These are phyloP conservation scores for Lojkania enalia DNA, from an alignment of 2,329 filamentous ascomycete genomes.

Conservation along the genomic window DNA sequence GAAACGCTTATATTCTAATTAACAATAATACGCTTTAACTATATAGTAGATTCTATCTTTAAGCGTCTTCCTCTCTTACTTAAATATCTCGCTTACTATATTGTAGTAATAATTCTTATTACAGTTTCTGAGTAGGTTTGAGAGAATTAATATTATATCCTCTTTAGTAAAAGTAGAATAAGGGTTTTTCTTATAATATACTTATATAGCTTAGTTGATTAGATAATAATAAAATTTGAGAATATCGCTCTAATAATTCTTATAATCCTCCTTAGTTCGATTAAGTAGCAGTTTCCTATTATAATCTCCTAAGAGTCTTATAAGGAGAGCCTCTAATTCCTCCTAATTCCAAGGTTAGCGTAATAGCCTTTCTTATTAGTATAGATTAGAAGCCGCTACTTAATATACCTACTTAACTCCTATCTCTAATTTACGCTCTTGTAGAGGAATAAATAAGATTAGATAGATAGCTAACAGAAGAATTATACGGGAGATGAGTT, in stretches of 20 bases:
- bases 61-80: neutral
- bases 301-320: too few species aligned
- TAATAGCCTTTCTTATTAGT: too few species aligned
- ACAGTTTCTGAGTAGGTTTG: neutral
- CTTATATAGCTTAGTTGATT: neutral
- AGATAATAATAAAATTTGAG: too few species aligned
- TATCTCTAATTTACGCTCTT: neutral
- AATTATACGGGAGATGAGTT: neutral
- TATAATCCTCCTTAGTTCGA: too few species aligned
- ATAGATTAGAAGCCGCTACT: neutral
- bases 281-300: too few species aligned
- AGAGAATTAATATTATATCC: too few species aligned
- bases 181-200: too few species aligned
- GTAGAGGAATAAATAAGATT: neutral
- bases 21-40: neutral
- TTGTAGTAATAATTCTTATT: neutral
- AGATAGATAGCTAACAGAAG: neutral
- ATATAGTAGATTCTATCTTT: neutral
- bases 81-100: neutral
- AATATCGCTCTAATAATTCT: too few species aligned
- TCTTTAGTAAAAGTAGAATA: too few species aligned
- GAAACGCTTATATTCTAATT: too few species aligned
- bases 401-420: neutral
- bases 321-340: too few species aligned
- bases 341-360: too few species aligned